phyloP scores from a whole-genome alignment of 2,329 filamentous ascomycete species.

The Metarhizium album region DNA sequence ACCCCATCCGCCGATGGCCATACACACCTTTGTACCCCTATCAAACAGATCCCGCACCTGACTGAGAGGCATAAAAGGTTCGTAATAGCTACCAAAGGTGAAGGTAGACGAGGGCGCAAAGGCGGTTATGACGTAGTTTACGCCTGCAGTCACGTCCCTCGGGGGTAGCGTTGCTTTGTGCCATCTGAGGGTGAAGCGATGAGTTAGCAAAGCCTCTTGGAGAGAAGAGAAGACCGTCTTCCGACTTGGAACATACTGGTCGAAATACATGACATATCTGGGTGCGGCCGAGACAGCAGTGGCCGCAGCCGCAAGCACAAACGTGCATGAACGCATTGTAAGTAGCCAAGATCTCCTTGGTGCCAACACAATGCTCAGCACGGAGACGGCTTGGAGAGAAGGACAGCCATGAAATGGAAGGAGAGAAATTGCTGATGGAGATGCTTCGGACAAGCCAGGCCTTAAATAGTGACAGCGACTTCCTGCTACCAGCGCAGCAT shows the following conservation, averaged over 20 bases:
- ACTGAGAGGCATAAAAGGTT: slow-evolving; percentile 41
- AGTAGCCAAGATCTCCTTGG: too few species aligned
- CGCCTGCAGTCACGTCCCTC: slow-evolving; percentile 27
- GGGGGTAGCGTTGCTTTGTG: slow-evolving; percentile 26
- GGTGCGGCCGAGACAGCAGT: slow-evolving; percentile 13
- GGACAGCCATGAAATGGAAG: too few species aligned
- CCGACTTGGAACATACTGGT: slow-evolving; percentile 26
- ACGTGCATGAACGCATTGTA: too few species aligned
- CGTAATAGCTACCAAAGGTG: slow-evolving; percentile 31
- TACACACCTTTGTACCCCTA: slow-evolving; percentile 45
- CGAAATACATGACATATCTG: slow-evolving; percentile 32
- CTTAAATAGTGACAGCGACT: too few species aligned
- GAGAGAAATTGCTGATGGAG: too few species aligned
- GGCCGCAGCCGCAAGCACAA: slow-evolving; percentile 12
- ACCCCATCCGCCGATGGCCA: slow-evolving; percentile 57
- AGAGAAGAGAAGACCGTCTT: background rate
- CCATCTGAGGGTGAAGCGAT: slow-evolving; percentile 20
- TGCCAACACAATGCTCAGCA: too few species aligned
- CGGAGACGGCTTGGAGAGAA: too few species aligned
- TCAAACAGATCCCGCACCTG: slow-evolving; percentile 42
- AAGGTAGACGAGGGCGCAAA: slow-evolving; percentile 43
- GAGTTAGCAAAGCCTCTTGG: background rate
- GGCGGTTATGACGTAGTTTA: slow-evolving; percentile 44
- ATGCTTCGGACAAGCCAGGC: too few species aligned
- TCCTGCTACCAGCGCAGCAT: too few species aligned